phyloP scores from a whole-genome alignment of 208 protist genomes.

The Crithidia mellificae region DNA sequence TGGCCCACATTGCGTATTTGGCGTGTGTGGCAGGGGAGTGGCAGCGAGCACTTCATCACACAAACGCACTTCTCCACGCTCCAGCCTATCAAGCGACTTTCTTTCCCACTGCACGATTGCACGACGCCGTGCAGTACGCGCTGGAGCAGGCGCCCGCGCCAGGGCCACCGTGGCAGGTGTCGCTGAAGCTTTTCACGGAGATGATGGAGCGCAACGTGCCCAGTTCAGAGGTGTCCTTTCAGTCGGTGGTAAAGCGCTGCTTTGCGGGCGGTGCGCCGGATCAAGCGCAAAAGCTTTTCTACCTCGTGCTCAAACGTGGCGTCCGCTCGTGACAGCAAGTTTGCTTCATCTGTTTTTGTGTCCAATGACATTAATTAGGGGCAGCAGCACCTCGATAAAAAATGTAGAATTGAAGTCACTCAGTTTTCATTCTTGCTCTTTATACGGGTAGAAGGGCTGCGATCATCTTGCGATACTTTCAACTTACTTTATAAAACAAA shows the following conservation, averaged over 20 bases:
- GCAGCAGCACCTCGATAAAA: too few species aligned
- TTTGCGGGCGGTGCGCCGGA: slow-evolving; percentile 55
- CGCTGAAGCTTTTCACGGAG: slow-evolving; percentile 59
- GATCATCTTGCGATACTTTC: too few species aligned
- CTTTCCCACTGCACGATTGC: slow-evolving; percentile 67
- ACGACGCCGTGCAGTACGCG: slow-evolving; percentile 85
- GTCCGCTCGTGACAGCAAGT: slow-evolving; percentile 25
- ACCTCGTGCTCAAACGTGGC: slow-evolving; percentile 41
- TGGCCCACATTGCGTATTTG: slow-evolving; percentile 55
- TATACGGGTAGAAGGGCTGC: too few species aligned
- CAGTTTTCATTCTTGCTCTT: too few species aligned
- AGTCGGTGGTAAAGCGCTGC: slow-evolving; percentile 69
- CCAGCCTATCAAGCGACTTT: slow-evolving; percentile 44
- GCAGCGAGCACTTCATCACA: slow-evolving; percentile 47
- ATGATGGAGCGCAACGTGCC: slow-evolving; percentile 69
- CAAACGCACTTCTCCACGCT: slow-evolving; percentile 53
- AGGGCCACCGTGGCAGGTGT: slow-evolving; percentile 55
- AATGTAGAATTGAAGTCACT: too few species aligned
- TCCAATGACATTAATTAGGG: too few species aligned
- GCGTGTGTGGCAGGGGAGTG: slow-evolving; percentile 59
- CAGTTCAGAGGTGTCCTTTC: slow-evolving; percentile 73
- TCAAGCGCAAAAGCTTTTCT: slow-evolving; percentile 63
- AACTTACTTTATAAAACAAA: too few species aligned
- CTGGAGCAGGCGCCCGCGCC: slow-evolving; percentile 57
- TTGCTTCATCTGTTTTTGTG: too few species aligned